These are phyloP conservation scores for Iberis amara DNA, from an alignment of 441 rosid genomes.

Conservation along the genomic window DNA sequence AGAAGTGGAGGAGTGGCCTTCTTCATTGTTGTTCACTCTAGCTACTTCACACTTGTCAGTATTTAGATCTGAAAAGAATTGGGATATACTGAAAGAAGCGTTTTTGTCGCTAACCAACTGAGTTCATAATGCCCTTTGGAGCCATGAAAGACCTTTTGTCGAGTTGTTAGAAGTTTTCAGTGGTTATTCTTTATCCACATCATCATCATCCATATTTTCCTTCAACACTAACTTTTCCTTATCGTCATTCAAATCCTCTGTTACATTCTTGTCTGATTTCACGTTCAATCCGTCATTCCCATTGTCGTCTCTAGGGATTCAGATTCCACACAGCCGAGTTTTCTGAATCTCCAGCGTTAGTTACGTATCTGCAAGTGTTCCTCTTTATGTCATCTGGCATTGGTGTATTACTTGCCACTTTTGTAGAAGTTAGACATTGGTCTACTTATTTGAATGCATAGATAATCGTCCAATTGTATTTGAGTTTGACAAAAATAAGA, in stretches of 20 bases:
- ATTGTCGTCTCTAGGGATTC: slow-evolving; percentile 29
- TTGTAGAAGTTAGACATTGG: no score
- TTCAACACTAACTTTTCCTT: slow-evolving; percentile 19
- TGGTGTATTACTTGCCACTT: no score
- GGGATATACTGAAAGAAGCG: slow-evolving; percentile 59
- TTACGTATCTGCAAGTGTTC: not conserved
- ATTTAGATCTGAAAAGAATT: slow-evolving; percentile 44
- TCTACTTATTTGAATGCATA: no score
- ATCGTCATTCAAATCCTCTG: slow-evolving; percentile 25
- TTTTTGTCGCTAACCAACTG: slow-evolving; percentile 51
- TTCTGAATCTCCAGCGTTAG: not conserved
- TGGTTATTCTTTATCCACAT: slow-evolving; percentile 17
- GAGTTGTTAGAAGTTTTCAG: slow-evolving; percentile 26
- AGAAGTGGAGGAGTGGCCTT: slow-evolving; percentile 17
- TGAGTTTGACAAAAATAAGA: no score
- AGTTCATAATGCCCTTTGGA: slow-evolving; percentile 72
- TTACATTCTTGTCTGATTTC: slow-evolving; percentile 19
- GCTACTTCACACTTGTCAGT: slow-evolving; percentile 30
- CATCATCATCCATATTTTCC: slow-evolving; percentile 27
- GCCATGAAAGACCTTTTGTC: slow-evolving; percentile 71
- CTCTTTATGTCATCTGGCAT: no score
- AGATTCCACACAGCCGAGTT: slow-evolving; percentile 8
- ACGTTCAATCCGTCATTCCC: slow-evolving; percentile 15
- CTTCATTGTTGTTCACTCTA: slow-evolving; percentile 17
- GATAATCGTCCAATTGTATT: no score